phyloP scores from a whole-genome alignment of 2,329 filamentous ascomycete genomes.

The Sporothrix protearum region DNA sequence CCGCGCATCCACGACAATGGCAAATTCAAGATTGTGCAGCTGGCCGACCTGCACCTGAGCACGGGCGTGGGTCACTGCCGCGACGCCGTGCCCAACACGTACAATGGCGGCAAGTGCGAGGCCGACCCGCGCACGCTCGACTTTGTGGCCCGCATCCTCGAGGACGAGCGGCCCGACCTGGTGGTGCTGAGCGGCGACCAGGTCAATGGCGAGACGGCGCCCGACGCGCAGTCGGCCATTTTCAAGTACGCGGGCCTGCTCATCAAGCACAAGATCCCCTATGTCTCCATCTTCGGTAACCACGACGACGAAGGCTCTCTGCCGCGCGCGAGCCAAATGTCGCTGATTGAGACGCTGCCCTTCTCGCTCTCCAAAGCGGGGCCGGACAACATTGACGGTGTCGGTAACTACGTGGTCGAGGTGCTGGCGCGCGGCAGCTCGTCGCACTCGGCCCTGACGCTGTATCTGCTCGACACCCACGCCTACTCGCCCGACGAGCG shows the following conservation, averaged over 20 bases:
- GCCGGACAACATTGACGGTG: conserved; percentile 77
- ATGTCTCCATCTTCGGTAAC: conserved; percentile 90
- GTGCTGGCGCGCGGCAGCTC: conserved; percentile 74
- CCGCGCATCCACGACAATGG: conserved; percentile 82
- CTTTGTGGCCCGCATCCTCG: conserved; percentile 77
- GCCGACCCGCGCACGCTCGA: conserved; percentile 89
- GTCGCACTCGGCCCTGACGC: conserved; percentile 82
- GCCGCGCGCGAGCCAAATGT: conserved; percentile 75
- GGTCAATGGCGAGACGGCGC: conserved; percentile 88
- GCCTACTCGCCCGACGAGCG: conserved; percentile 86
- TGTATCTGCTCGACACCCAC: conserved; percentile 95
- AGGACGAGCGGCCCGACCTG: conserved; percentile 90
- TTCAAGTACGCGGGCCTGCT: conserved; percentile 89
- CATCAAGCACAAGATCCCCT: conserved; percentile 83
- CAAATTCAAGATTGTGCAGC: conserved; percentile 95
- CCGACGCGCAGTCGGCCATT: conserved; percentile 86
- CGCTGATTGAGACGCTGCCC: conserved; percentile 77
- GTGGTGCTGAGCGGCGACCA: conserved; percentile 92
- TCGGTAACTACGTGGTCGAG: conserved; percentile 94
- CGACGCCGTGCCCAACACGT: conserved; percentile 73
- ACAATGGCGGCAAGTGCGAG: conserved; percentile 75
- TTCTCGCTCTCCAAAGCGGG: conserved; percentile 85
- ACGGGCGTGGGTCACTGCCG: conserved; percentile 84
- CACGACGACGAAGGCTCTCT: conserved; percentile 91
- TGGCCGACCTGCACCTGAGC: conserved; percentile 90